Evolutionary conservation across 1,139 yeast species (phyloP).

Genomic region (Debaryomyces udenii): DNA sequence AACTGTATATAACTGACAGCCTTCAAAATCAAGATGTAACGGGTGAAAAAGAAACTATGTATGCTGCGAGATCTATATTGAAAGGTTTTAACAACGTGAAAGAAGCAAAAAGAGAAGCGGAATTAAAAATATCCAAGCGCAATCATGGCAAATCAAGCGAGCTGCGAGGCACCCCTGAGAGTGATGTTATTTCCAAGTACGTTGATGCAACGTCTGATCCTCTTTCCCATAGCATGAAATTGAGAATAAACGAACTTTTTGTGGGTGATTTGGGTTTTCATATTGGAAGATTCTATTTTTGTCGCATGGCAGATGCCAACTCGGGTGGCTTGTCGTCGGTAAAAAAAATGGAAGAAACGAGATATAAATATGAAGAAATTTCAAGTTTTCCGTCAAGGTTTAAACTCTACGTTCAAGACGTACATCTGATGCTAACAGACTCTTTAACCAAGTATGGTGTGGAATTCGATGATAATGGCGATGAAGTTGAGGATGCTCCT

Average conservation of each 20-base stretch:
- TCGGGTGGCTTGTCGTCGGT: constrained; percentile 46
- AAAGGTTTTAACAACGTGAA: constrained; percentile 40
- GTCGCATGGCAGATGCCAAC: constrained; percentile 42
- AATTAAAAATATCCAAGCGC: constrained; percentile 33
- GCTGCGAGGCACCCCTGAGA: constrained; percentile 12
- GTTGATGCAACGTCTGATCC: constrained; percentile 50
- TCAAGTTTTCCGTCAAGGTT: constrained; percentile 38
- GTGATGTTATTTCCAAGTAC: constrained; percentile 33
- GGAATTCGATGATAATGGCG: constrained; percentile 37
- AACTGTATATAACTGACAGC: constrained; percentile 33
- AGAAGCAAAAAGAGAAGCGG: constrained; percentile 36
- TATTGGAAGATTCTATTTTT: constrained; percentile 49
- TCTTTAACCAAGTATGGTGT: constrained; percentile 35
- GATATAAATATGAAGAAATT: constrained; percentile 22
- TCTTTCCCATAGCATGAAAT: constrained; percentile 36
- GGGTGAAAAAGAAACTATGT: constrained; percentile 49
- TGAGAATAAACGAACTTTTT: constrained; percentile 44
- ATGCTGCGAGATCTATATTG: constrained; percentile 43
- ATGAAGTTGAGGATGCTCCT: constrained; percentile 23
- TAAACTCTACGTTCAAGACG: constrained; percentile 56
- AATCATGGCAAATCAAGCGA: constrained; percentile 17
- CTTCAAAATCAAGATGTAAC: constrained; percentile 44
- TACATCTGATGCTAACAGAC: constrained; percentile 36
- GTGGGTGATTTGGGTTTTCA: constrained; percentile 52
- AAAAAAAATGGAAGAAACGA: constrained; percentile 33